These are phyloP conservation scores for Moesziomyces aphidis DNA, from an alignment of 1,284 basidiomycete genomes.

Conservation along the genomic window DNA sequence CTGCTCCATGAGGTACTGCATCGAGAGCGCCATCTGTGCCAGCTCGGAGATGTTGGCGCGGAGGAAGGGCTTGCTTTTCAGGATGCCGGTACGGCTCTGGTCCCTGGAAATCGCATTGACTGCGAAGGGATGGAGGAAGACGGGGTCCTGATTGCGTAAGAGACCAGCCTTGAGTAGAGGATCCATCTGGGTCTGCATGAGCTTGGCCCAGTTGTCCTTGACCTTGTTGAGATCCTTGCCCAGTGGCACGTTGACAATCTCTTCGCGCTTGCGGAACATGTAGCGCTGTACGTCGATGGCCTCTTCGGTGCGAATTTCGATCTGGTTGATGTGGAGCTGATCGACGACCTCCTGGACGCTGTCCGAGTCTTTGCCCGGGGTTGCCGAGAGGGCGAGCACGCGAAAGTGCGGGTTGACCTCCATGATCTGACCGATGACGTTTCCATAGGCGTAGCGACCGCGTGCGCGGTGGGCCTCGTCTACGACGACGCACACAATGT, in stretches of 20 bases:
- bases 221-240: slow-evolving; percentile 56
- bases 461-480: slow-evolving; percentile 97
- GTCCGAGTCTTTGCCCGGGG: slow-evolving; percentile 87
- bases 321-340: slow-evolving; percentile 92
- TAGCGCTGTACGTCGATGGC: slow-evolving; percentile 89
- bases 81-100: slow-evolving; percentile 18
- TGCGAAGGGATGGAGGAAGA: slow-evolving; percentile 56
- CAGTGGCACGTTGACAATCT: slow-evolving; percentile 57
- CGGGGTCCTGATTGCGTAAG: slow-evolving; percentile 50
- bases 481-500: slow-evolving; percentile 84
- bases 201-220: slow-evolving; percentile 63
- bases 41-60: slow-evolving; percentile 45
- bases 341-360: slow-evolving; percentile 92
- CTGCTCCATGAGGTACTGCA: slow-evolving; percentile 76
- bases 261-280: slow-evolving; percentile 80
- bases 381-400: slow-evolving; percentile 92
- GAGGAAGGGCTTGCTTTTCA: slow-evolving; percentile 38
- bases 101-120: slow-evolving; percentile 45
- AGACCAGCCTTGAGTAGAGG: slow-evolving; percentile 54
- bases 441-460: slow-evolving; percentile 92
- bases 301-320: slow-evolving; percentile 93
- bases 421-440: slow-evolving; percentile 89
- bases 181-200: slow-evolving; percentile 65
- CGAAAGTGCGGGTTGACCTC: slow-evolving; percentile 93
- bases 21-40: slow-evolving; percentile 54